These are phyloP conservation scores for Paramecium primaurelia DNA, from an alignment of 73 alveolate species.

Conservation along the genomic window DNA sequence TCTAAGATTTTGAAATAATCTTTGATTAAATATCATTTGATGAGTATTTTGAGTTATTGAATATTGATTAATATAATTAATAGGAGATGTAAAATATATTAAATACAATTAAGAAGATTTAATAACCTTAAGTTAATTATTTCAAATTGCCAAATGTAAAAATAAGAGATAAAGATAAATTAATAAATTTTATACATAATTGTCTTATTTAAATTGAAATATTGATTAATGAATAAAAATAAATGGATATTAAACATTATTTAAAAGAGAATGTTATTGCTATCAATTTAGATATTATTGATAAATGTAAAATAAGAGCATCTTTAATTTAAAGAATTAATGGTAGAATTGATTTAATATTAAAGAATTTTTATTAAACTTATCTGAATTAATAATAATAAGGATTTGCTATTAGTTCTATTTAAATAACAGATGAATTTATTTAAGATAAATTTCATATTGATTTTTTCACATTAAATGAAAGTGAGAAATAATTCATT, in stretches of 20 bases:
- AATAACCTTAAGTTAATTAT: background rate
- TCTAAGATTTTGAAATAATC: background rate
- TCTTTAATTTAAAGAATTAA: background rate
- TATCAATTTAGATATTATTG: background rate
- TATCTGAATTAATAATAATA: background rate
- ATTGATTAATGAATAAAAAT: background rate
- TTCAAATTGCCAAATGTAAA: background rate
- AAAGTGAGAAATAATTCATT: background rate
- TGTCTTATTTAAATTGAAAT: background rate
- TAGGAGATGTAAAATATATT: background rate
- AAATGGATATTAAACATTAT: background rate
- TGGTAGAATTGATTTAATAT: background rate
- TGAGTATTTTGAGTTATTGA: background rate
- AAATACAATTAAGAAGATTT: background rate
- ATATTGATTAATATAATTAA: background rate
- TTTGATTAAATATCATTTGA: background rate
- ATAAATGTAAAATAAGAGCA: background rate
- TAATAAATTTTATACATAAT: background rate
- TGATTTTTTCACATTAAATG: background rate
- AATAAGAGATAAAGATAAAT: background rate
- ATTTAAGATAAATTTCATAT: background rate
- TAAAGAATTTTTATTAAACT: background rate
- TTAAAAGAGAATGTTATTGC: background rate
- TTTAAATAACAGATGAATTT: background rate
- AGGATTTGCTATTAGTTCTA: background rate